Evolutionary conservation across 1,284 basidiomycete species (phyloP).

Genomic region (Chalciporus piperatoides): DNA sequence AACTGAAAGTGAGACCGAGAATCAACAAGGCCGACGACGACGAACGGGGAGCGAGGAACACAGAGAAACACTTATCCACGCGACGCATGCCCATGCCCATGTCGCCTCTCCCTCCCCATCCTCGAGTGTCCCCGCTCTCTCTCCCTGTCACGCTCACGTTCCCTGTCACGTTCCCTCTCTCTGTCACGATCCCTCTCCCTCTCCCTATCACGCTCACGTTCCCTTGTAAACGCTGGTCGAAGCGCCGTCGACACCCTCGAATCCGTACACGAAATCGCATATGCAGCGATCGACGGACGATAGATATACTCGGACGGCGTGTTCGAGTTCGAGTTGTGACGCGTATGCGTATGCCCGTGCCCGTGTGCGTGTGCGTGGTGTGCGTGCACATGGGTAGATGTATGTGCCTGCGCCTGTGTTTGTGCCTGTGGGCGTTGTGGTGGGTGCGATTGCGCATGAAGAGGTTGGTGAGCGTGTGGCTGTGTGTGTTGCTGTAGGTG

Average conservation of each 20-base stretch:
- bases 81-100: slow-evolving; percentile 12
- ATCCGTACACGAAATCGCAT: slow-evolving; percentile 32
- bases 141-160: slow-evolving; percentile 12
- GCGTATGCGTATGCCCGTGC: slow-evolving; percentile 3
- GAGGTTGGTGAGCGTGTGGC: not conserved
- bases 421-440: slow-evolving; percentile 1
- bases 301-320: slow-evolving; percentile 26
- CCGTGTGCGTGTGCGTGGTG: not conserved
- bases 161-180: slow-evolving; percentile 11
- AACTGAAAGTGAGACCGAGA: not conserved
- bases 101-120: slow-evolving; percentile 19
- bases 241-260: slow-evolving; percentile 32
- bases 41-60: too few species aligned
- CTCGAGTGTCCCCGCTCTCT: slow-evolving; percentile 10
- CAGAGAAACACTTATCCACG: slow-evolving; percentile 3
- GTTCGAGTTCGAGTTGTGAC: not conserved
- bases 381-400: not conserved
- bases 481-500: slow-evolving; percentile 16
- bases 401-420: not conserved
- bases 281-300: slow-evolving; percentile 30
- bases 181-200: slow-evolving; percentile 16
- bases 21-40: not conserved
- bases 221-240: slow-evolving; percentile 30
- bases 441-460: slow-evolving; percentile 5
- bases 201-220: slow-evolving; percentile 15